Conservation (phyloP, 345 rosid genomes). For the Linum usitatissimum region DNA sequence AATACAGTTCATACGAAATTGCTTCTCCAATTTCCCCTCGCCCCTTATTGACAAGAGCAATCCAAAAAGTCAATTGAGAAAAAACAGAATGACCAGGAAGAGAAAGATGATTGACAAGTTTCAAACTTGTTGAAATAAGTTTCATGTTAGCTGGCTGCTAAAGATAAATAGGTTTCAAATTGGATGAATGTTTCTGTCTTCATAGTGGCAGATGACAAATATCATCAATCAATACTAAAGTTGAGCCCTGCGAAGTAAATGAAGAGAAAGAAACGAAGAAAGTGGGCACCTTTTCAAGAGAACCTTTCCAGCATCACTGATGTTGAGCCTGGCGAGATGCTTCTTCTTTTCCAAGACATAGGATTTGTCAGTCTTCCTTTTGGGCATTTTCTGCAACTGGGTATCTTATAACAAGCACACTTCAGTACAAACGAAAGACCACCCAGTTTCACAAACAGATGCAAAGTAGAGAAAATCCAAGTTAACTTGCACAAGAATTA, state of each 20-base stretch:
- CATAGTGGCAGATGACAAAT: neutral
- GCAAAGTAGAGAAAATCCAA: constrained; percentile 1
- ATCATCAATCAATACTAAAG: neutral
- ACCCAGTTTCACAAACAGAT: neutral
- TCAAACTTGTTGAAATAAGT: too few species aligned
- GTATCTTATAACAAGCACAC: constrained; percentile 53
- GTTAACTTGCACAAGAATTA: neutral
- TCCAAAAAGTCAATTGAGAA: neutral
- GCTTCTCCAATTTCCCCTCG: constrained; percentile 95
- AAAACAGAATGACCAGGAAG: neutral
- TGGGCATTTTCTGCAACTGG: constrained; percentile 96
- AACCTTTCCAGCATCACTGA: constrained; percentile 72
- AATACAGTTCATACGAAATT: constrained; percentile 88
- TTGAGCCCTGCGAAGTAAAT: too few species aligned
- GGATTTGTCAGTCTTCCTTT: constrained; percentile 85
- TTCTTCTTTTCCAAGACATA: constrained; percentile 83
- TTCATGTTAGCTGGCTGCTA: neutral
- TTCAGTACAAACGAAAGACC: constrained; percentile 22
- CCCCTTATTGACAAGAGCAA: constrained; percentile 36
- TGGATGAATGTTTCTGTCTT: neutral
- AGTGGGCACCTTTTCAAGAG: constrained; percentile 53
- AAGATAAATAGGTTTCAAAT: neutral
- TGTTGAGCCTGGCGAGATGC: constrained; percentile 82
- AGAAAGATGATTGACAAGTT: neutral
- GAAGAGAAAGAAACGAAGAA: neutral